Base-by-base conservation (phyloP, 2,329 filamentous ascomycete genomes). In the Pyricularia grisea region DNA sequence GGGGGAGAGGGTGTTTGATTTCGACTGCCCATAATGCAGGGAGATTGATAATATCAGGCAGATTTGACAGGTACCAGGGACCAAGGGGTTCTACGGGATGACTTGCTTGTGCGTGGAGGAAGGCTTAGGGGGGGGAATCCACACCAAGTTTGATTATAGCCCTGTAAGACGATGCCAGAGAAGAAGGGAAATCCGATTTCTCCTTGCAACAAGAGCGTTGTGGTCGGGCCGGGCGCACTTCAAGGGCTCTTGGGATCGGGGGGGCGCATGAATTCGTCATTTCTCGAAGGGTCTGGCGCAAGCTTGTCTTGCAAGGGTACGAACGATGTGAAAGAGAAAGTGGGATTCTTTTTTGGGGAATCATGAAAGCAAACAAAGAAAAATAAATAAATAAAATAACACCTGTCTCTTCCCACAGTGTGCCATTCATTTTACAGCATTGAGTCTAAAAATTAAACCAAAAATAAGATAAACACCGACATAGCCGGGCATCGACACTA, bases 221-320 rank as follows among this genome's bases (percentile, higher is more conserved):
- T 64, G 42, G 42, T 50, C 42, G 42, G 42, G 20, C 42, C 42
- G 20, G 14, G 42, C 42, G 17, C 42, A 50, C 33, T 11, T 30
- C 33, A 36, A 36, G 33, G 33, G 33, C 17, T 42, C 12, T 36
- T 14, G 30, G 25, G 31, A 25, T 28, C 10, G 20, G 11, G 31
- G 63, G 25, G 10, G 31, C 64, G 64, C 64, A 66, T 66, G 64
- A 66, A 66, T 25, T 66, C 64, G 64, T 66, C 64, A 66, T 66
- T 66, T 66, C 64, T 42, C 30, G 31, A 27, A 23, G 42, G 42
- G 42, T 50, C 20, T 50, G 42, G 42, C 14, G 36, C 42, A 20
- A n/a, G 42, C 42, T 50, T 50, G 42, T 50, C 42, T 50, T 50
- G 42, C 42, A 50, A 50, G 42, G 42, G 42, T 50, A 7, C 42